These are phyloP conservation scores for sorghum (Sorghum bicolor) DNA, from an alignment of 176 grass and related monocot genomes.

Conservation along the genomic window Sorghum_bicolor_NCBIv3 NC_012878.2:52188001-52188500, in stretches of 20 bases:
- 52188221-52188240: conserved; percentile 91
- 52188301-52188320: background rate
- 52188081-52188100: background rate
- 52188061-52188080: too few species aligned
- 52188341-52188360: background rate
- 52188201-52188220: conserved; percentile 78
- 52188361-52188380: background rate
- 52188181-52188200: conserved; percentile 85
- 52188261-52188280: conserved; percentile 35
- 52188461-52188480: background rate
- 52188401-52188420: background rate
- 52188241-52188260: conserved; percentile 87
- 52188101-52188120: background rate
- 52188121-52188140: background rate
- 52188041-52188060: too few species aligned
- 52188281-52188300: background rate
- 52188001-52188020: too few species aligned
- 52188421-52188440: background rate
- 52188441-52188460: background rate
- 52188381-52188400: background rate
- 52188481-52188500: background rate
- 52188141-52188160: background rate
- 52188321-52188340: background rate
- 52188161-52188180: conserved; percentile 11
- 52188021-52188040: too few species aligned